Conservation (phyloP, 768 basidiomycete genomes). For the Leccinum subtestaceum region DNA sequence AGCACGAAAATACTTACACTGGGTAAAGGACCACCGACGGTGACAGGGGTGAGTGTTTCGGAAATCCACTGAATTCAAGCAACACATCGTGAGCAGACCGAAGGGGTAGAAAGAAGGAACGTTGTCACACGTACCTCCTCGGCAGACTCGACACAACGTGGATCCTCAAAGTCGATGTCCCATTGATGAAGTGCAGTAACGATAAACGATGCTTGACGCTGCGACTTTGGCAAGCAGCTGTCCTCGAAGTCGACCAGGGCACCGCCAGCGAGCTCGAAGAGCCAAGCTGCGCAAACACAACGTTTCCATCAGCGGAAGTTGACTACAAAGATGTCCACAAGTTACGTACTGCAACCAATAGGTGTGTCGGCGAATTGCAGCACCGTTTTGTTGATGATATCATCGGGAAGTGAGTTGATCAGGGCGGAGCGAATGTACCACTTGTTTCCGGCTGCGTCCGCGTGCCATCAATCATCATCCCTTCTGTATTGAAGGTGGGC, state of each 20-base stretch:
- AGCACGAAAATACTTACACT: conserved; percentile 54
- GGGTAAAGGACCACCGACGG: conserved; percentile 79
- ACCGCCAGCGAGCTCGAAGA: conserved; percentile 88
- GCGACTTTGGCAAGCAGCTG: conserved; percentile 70
- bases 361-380: conserved; percentile 78
- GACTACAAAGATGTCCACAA: background rate
- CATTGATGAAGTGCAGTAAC: conserved; percentile 91
- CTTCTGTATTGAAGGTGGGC: background rate
- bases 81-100: conserved; percentile 11
- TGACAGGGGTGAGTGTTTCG: conserved; percentile 65
- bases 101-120: background rate
- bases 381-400: conserved; percentile 82
- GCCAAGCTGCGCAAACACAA: conserved; percentile 60
- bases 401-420: conserved; percentile 81
- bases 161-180: conserved; percentile 81
- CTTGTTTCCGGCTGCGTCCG: conserved; percentile 62
- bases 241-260: conserved; percentile 71
- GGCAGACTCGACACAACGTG: conserved; percentile 76
- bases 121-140: conserved; percentile 57
- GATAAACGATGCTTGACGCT: conserved; percentile 79
- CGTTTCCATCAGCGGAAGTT: conserved; percentile 1
- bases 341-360: conserved; percentile 81
- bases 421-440: conserved; percentile 91
- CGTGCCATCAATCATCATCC: background rate
- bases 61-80: conserved; percentile 64